Percentiles rank a stretch among this genome's conserved stretches.
Conservation (phyloP, 2,329 filamentous ascomycete species). For the Curvularia sp. region DNA sequence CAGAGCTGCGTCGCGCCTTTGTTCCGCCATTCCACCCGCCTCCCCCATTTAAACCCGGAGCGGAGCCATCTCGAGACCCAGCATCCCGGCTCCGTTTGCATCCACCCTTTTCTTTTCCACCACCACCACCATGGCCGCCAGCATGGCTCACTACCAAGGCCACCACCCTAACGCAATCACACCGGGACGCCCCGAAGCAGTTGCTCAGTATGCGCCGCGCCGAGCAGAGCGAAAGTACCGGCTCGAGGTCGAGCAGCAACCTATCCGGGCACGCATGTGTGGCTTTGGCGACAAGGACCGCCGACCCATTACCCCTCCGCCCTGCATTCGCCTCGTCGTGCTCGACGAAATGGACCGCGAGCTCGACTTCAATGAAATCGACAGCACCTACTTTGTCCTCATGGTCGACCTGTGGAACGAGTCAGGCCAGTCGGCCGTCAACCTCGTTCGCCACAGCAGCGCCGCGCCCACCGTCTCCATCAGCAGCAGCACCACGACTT, state of each 20-base stretch:
- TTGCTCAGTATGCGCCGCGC: slow-evolving; percentile 1
- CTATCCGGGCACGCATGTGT: slow-evolving; percentile 93
- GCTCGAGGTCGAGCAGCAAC: slow-evolving; percentile 86
- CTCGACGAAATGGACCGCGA: slow-evolving; percentile 80
- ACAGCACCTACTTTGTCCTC: slow-evolving; percentile 71
- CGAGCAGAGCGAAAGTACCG: slow-evolving; percentile 50
- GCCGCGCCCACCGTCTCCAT: slow-evolving; percentile 73
- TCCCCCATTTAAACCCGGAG: neutral
- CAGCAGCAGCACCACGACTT: slow-evolving; percentile 78
- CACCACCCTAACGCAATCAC: slow-evolving; percentile 35
- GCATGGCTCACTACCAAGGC: slow-evolving; percentile 46
- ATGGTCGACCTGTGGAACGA: slow-evolving; percentile 73
- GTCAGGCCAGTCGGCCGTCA: slow-evolving; percentile 67
- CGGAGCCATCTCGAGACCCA: neutral
- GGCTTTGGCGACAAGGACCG: slow-evolving; percentile 99
- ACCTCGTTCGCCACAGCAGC: slow-evolving; percentile 70
- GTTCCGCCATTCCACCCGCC: neutral
- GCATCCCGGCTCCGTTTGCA: neutral
- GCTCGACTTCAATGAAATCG: slow-evolving; percentile 77
- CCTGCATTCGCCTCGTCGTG: slow-evolving; percentile 85
- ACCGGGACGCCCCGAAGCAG: slow-evolving; percentile 4
- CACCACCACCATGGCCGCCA: neutral
- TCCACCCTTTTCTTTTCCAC: neutral
- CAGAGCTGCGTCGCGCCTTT: slow-evolving; percentile 1
- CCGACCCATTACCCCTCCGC: slow-evolving; percentile 92